Percentiles rank a stretch among this genome's conserved stretches.
These are phyloP conservation scores for Saccharomycopsis babjevae DNA, from an alignment of 805 yeast genomes.

Conservation along the genomic window DNA sequence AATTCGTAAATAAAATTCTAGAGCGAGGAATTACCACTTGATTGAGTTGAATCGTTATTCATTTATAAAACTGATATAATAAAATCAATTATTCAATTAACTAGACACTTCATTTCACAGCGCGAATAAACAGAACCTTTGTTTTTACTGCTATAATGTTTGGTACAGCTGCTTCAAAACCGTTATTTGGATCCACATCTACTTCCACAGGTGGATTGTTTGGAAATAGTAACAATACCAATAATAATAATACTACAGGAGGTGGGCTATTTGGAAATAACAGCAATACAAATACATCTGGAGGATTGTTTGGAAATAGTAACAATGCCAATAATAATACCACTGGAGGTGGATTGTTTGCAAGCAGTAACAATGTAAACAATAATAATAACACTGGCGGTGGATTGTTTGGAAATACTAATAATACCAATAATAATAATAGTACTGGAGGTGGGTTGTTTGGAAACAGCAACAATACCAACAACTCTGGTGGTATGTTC, in stretches of 20 bases:
- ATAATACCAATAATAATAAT: slow-evolving; percentile 10
- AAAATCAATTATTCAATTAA: too few relatives aligned
- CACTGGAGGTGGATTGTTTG: slow-evolving; percentile 29
- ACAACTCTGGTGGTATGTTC: slow-evolving; percentile 7
- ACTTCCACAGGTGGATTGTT: slow-evolving; percentile 21
- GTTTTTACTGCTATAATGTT: not conserved
- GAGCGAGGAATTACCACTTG: too few relatives aligned
- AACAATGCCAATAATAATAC: slow-evolving; percentile 16
- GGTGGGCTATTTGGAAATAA: slow-evolving; percentile 19
- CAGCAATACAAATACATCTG: slow-evolving; percentile 19
- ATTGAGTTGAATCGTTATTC: too few relatives aligned
- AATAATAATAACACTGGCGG: slow-evolving; percentile 20
- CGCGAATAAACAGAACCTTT: not conserved
- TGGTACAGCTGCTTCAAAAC: slow-evolving; percentile 1
- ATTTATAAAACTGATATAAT: too few relatives aligned
- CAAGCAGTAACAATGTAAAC: slow-evolving; percentile 4
- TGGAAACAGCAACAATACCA: slow-evolving; percentile 13
- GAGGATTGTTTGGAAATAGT: slow-evolving; percentile 29
- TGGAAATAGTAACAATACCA: slow-evolving; percentile 5
- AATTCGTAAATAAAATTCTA: too few relatives aligned
- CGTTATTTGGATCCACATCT: slow-evolving; percentile 13
- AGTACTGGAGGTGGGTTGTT: slow-evolving; percentile 13
- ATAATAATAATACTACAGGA: slow-evolving; percentile 8
- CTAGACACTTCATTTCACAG: too few relatives aligned
- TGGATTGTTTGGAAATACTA: slow-evolving; percentile 17